These are phyloP conservation scores for Chlamydomonas sp. DNA, from an alignment of 139 green algal species.

Conservation along the genomic window DNA sequence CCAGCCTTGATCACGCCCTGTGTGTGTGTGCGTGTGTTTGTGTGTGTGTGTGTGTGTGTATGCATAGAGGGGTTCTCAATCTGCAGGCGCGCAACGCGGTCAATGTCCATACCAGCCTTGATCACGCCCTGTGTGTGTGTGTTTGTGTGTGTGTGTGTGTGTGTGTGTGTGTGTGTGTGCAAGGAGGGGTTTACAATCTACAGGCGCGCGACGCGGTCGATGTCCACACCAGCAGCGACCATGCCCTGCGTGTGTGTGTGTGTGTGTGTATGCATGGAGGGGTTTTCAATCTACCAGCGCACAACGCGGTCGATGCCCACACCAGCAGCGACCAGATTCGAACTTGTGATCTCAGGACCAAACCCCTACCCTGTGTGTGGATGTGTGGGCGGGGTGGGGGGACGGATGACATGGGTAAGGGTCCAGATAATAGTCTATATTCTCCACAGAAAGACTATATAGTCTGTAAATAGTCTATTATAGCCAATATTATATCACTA, in stretches of 20 bases:
- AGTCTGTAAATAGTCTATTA: too few species aligned
- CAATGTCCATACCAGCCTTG: constrained; percentile 20
- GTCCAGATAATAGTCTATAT: too few species aligned
- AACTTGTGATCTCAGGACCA: too few species aligned
- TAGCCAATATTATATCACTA: background rate
- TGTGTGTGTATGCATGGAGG: constrained; percentile 35
- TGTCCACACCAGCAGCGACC: constrained; percentile 25
- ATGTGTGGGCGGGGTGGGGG: too few species aligned
- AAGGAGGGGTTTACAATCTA: constrained; percentile 29
- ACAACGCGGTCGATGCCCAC: constrained; percentile 5
- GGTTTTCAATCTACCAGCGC: constrained; percentile 21
- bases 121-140: too few species aligned
- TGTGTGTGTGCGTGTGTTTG: too few species aligned
- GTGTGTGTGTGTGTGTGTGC: constrained; percentile 34
- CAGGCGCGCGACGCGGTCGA: background rate
- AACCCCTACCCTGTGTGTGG: too few species aligned
- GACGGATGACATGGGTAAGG: too few species aligned
- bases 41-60: constrained; percentile 35
- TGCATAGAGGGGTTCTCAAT: constrained; percentile 33
- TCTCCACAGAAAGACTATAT: too few species aligned
- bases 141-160: constrained; percentile 36
- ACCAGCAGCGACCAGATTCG: constrained; percentile 28
- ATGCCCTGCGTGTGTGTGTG: too few species aligned
- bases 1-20: constrained; percentile 29
- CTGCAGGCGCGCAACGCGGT: constrained; percentile 1